A percentile compares a stretch with the other conserved stretches of the same genome.
phyloP scores from a whole-genome alignment of 768 basidiomycete species.

The Phylloporus sp. region DNA sequence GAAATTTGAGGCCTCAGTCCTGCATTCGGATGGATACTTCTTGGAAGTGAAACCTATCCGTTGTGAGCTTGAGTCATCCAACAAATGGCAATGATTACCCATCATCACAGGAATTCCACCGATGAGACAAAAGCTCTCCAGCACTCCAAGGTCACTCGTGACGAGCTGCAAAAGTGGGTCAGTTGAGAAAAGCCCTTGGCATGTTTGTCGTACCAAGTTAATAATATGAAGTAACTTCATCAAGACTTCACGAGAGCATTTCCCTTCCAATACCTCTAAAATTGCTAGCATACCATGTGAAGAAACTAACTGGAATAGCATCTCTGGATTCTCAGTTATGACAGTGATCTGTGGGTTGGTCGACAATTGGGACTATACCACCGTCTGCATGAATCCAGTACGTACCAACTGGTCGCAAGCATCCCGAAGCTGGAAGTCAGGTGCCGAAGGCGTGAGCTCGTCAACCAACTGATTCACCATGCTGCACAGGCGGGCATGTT shows the following conservation, averaged over 20 bases:
- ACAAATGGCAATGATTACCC: conserved; percentile 43
- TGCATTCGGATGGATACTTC: conserved; percentile 88
- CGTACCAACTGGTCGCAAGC: conserved; percentile 85
- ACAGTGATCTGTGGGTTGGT: conserved; percentile 58
- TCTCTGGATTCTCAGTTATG: conserved; percentile 76
- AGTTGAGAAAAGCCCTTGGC: neutral
- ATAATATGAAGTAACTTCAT: conserved; percentile 84
- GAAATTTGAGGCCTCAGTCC: conserved; percentile 93
- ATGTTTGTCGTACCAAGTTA: conserved; percentile 57
- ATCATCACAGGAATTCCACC: conserved; percentile 96
- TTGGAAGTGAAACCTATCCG: conserved; percentile 84
- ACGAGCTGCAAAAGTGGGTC: conserved; percentile 43
- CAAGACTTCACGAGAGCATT: conserved; percentile 80
- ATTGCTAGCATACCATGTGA: conserved; percentile 95
- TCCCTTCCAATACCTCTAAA: conserved; percentile 86
- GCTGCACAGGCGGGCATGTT: conserved; percentile 81
- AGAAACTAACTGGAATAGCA: conserved; percentile 83
- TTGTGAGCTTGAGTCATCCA: conserved; percentile 3
- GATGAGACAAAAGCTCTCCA: conserved; percentile 95
- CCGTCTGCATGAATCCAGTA: conserved; percentile 1
- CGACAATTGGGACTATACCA: neutral
- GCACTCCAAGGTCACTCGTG: conserved; percentile 70
- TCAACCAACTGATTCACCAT: conserved; percentile 84
- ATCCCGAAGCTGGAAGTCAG: conserved; percentile 78
- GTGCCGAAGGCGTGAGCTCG: conserved; percentile 73